These are phyloP conservation scores for Prunus mongolica DNA, from an alignment of 306 rosid species.

Conservation along the genomic window DNA sequence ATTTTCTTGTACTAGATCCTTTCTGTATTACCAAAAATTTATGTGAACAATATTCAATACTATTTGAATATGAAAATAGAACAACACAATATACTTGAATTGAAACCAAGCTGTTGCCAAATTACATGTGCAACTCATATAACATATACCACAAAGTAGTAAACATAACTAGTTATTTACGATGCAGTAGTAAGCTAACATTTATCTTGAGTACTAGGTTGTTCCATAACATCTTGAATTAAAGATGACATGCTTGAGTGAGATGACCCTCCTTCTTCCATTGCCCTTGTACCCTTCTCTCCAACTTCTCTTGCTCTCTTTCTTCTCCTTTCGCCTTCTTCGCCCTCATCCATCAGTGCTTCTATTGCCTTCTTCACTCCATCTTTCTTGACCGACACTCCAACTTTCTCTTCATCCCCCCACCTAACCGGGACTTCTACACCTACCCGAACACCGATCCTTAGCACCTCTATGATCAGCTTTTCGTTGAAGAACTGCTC, in stretches of 20 bases:
- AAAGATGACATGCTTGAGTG: constrained; percentile 38
- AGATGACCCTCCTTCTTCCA: constrained; percentile 58
- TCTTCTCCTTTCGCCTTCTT: constrained; percentile 47
- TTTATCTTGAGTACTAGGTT: background rate
- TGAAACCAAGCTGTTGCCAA: too few relatives aligned
- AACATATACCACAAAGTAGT: too few relatives aligned
- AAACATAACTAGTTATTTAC: too few relatives aligned
- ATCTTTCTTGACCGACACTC: constrained; percentile 50
- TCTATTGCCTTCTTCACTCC: constrained; percentile 43
- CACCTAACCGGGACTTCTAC: constrained; percentile 60
- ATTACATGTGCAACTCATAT: too few relatives aligned
- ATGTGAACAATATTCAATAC: too few relatives aligned
- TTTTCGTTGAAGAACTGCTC: constrained; percentile 79
- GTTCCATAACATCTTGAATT: constrained; percentile 38
- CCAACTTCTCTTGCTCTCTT: constrained; percentile 44
- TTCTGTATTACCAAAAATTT: too few relatives aligned
- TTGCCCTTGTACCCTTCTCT: constrained; percentile 40
- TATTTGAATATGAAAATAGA: too few relatives aligned
- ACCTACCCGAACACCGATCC: constrained; percentile 61
- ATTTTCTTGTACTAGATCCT: too few relatives aligned
- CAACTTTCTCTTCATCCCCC: constrained; percentile 69
- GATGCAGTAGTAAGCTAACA: too few relatives aligned
- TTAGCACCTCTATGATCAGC: constrained; percentile 43
- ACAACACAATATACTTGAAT: too few relatives aligned
- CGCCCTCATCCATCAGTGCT: constrained; percentile 47